phyloP scores from a whole-genome alignment of 106 monocot genomes.

The Agapanthus africanus region DNA sequence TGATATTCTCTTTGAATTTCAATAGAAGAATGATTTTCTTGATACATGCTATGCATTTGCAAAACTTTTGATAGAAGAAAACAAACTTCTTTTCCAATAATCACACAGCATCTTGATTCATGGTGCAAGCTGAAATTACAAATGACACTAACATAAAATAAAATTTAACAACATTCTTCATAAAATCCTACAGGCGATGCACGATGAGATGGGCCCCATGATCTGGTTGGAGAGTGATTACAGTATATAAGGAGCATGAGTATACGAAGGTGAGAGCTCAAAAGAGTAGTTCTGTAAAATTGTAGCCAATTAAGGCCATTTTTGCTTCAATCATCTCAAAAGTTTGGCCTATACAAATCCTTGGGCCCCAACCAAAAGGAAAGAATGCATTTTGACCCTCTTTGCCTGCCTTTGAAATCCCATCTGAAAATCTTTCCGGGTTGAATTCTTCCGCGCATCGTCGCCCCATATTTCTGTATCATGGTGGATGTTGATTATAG shows the following conservation, averaged over 20 bases:
- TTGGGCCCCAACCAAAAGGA: conserved; percentile 48
- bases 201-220: no score
- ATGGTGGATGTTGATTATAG: conserved; percentile 34
- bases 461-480: conserved; percentile 49
- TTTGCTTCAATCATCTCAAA: conserved; percentile 46
- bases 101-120: no score
- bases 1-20: no score
- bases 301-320: conserved; percentile 15
- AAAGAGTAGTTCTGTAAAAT: conserved; percentile 41
- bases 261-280: conserved; percentile 37
- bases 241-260: conserved; percentile 33
- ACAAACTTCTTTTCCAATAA: no score
- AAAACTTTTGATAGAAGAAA: no score
- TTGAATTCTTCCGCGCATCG: conserved; percentile 48
- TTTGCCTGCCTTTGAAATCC: conserved; percentile 44
- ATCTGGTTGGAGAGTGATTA: conserved; percentile 42
- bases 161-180: no score
- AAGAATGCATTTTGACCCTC: conserved; percentile 23
- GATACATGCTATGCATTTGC: no score
- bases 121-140: no score
- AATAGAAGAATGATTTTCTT: no score
- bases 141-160: no score
- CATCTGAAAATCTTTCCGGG: conserved; percentile 49
- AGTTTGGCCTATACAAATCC: conserved; percentile 46
- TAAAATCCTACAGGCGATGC: no score